A percentile compares a stretch with the other conserved stretches of the same genome.
phyloP scores from a whole-genome alignment of 2,329 filamentous ascomycete genomes.

The Penicillium olsonii region DNA sequence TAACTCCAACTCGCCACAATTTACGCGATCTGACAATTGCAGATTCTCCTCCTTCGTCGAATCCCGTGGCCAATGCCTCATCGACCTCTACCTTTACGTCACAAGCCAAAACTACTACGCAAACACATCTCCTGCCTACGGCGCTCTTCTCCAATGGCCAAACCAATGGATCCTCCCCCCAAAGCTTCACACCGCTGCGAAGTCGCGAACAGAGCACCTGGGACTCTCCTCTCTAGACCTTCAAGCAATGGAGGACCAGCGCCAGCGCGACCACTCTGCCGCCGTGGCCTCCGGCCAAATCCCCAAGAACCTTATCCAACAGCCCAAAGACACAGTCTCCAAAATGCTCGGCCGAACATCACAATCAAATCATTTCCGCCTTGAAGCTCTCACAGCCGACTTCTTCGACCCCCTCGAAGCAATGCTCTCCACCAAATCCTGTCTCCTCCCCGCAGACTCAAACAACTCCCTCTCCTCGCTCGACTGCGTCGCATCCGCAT shows the following conservation, averaged over 20 bases:
- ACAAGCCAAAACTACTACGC: slow-evolving; percentile 83
- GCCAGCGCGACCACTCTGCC: slow-evolving; percentile 39
- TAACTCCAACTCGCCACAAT: neutral
- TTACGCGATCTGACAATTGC: slow-evolving; percentile 5
- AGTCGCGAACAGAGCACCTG: slow-evolving; percentile 68
- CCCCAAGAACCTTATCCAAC: slow-evolving; percentile 54
- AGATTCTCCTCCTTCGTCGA: slow-evolving; percentile 67
- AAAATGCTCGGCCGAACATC: slow-evolving; percentile 66
- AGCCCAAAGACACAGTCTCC: slow-evolving; percentile 60
- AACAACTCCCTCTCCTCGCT: slow-evolving; percentile 59
- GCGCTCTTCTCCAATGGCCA: slow-evolving; percentile 77
- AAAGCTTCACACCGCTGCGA: slow-evolving; percentile 68
- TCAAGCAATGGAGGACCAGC: slow-evolving; percentile 50
- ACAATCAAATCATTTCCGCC: slow-evolving; percentile 71
- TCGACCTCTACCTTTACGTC: slow-evolving; percentile 87
- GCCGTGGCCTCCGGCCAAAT: slow-evolving; percentile 43
- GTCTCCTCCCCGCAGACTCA: slow-evolving; percentile 51
- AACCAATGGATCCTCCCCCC: slow-evolving; percentile 84
- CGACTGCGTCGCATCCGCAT: slow-evolving; percentile 80
- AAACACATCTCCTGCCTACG: slow-evolving; percentile 78
- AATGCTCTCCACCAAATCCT: slow-evolving; percentile 57
- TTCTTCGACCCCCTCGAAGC: slow-evolving; percentile 72
- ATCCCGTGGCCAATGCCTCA: slow-evolving; percentile 71
- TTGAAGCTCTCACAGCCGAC: slow-evolving; percentile 70
- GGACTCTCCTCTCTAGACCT: slow-evolving; percentile 69